phyloP scores from a whole-genome alignment of 371 early-diverging fungal genomes.

The Nosema muscidifuracis region DNA sequence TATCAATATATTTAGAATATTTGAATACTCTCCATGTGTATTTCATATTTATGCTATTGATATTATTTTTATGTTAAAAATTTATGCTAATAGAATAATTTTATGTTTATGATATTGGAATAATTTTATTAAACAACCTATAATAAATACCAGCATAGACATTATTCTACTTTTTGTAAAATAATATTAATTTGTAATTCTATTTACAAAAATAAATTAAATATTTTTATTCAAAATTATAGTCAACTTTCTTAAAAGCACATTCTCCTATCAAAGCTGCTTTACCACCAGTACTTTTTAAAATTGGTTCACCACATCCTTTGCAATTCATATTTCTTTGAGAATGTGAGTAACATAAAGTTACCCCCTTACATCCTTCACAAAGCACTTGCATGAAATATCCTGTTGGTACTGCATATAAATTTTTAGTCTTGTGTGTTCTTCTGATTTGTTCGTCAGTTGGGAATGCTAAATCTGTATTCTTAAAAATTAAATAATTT shows the following conservation, averaged over 20 bases:
- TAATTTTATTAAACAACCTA: too few species aligned
- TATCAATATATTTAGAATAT: conserved; percentile 25
- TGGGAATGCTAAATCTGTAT: conserved; percentile 88
- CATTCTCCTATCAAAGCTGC: conserved; percentile 65
- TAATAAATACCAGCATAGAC: too few species aligned
- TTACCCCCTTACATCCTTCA: conserved; percentile 84
- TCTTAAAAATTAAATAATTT: not conserved
- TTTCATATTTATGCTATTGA: too few species aligned
- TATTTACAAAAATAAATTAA: not conserved
- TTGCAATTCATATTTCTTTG: conserved; percentile 91
- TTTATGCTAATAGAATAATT: too few species aligned
- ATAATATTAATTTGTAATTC: not conserved
- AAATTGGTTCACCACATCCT: conserved; percentile 83
- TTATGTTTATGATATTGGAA: too few species aligned
- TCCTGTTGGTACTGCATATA: conserved; percentile 95
- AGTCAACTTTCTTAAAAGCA: conserved; percentile 44
- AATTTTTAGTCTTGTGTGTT: conserved; percentile 94
- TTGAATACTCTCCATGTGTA: conserved; percentile 37
- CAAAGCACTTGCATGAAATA: conserved; percentile 99
- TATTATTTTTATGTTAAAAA: too few species aligned
- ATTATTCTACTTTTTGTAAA: too few species aligned
- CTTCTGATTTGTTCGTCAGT: conserved; percentile 79
- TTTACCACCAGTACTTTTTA: conserved; percentile 96
- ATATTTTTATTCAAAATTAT: conserved; percentile 27
- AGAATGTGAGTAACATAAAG: conserved; percentile 93